Evolutionary conservation across 108 stramenopile genomes (phyloP), one percentile per base, ranked within the genome.

Genomic region (Aurantiochytrium sp.): DNA sequence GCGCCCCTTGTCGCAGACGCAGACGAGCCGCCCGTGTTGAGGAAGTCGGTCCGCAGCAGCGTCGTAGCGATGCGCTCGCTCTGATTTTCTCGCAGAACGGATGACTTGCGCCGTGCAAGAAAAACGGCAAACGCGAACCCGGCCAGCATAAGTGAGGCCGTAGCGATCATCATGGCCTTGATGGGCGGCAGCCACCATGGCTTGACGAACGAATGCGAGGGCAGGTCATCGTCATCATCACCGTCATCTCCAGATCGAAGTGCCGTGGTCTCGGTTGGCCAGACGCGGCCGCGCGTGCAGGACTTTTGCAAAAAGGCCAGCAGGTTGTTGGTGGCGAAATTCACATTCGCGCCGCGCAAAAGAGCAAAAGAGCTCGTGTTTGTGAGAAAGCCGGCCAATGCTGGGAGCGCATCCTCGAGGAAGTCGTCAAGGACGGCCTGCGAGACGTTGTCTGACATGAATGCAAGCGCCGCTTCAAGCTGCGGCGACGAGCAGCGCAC

Each of bases 141-240:
- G 27, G 32, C 27, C 6, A 81, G 39, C 73, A 81, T 81, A 2
- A 81, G 12, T 6, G 24, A 24, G 0, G 73, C 39, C n/a, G 19
- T 27, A 41, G 45, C 73, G n/a, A 81, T 30, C 45, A 81, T 41
- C 45, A 48, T 24, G 12, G 45, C 45, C 45, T 81, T 81, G 42
- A 81, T 81, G 2, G 39, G 39, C 15, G 73, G 73, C 39, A 81
- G 39, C 73, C 73, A 81, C 73, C 73, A 81, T 1, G 73, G 73
- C 42, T 48, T 41, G 24, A 81, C 73, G 24, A 30, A 81, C 73
- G 39, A 12, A 42, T 81, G 4, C 24, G 27, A 12, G 21, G 12
- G 27, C 39, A 37, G 39, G 73, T 42, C 59, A 17, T 34, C 19
- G 8, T 30, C 59, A 27, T 30, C 3, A 54, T 19, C 53, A 54